A percentile compares a stretch with the other conserved stretches of the same genome.
These are phyloP conservation scores for Lagenaria siceraria DNA, from an alignment of 306 rosid species.

Conservation along the genomic window DNA sequence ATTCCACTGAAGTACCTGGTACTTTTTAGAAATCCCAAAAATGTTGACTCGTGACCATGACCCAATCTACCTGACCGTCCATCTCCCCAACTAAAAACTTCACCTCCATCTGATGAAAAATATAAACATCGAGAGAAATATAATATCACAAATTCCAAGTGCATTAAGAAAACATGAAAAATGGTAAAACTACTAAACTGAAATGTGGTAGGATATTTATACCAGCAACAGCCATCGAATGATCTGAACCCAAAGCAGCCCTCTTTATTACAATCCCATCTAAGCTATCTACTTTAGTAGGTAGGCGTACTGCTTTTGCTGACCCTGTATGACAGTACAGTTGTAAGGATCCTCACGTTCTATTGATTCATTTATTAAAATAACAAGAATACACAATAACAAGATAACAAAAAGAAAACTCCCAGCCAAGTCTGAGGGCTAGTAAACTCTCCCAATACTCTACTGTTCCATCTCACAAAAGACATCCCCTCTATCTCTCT, in stretches of 20 bases:
- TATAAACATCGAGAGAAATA: constrained; percentile 4
- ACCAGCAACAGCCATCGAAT: constrained; percentile 80
- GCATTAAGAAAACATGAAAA: background rate
- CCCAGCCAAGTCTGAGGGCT: background rate
- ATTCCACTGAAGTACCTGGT: constrained; percentile 33
- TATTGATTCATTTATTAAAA: background rate
- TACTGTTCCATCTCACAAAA: background rate
- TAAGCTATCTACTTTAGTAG: constrained; percentile 80
- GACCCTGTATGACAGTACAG: constrained; percentile 42
- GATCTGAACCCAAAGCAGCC: constrained; percentile 83
- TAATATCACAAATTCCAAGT: background rate
- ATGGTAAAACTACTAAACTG: background rate
- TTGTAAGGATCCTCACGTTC: background rate
- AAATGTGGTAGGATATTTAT: constrained; percentile 11
- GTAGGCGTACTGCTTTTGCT: constrained; percentile 38
- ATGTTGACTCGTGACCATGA: constrained; percentile 60
- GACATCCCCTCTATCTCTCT: background rate
- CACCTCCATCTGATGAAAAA: constrained; percentile 59
- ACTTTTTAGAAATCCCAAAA: constrained; percentile 59
- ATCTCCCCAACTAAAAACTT: constrained; percentile 80
- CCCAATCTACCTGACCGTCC: constrained; percentile 93
- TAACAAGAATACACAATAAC: background rate
- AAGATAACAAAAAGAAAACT: background rate
- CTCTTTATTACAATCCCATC: constrained; percentile 58
- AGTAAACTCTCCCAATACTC: background rate